phyloP scores from a whole-genome alignment of 148 eudicot genomes.

The Fagopyrum esculentum region DNA sequence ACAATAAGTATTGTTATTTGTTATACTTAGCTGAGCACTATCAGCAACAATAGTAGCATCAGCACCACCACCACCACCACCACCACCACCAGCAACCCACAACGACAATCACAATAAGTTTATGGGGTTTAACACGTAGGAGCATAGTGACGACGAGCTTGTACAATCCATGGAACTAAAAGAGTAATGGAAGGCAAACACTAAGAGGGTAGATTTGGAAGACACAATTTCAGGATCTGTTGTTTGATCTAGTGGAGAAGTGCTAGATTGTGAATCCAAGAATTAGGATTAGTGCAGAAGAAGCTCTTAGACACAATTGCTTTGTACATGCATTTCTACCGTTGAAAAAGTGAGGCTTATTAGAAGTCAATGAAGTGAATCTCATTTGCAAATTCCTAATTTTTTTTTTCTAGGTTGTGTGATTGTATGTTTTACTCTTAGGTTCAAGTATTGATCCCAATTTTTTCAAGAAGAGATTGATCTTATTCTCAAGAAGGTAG shows the following conservation, averaged over 20 bases:
- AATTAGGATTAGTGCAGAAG: conserved; percentile 71
- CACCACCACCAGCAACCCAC: too few species aligned
- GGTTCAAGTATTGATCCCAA: background rate
- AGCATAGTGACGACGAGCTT: conserved; percentile 44
- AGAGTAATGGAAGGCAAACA: conserved; percentile 62
- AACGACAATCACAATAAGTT: too few species aligned
- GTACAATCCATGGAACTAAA: conserved; percentile 38
- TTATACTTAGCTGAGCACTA: too few species aligned
- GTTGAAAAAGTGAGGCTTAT: background rate
- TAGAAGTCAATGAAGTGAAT: too few species aligned
- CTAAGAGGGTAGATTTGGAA: conserved; percentile 52
- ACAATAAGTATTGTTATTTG: background rate
- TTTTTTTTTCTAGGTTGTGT: too few species aligned
- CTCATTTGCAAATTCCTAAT: background rate
- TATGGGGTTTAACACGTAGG: conserved; percentile 28
- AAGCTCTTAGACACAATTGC: conserved; percentile 76
- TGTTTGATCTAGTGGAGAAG: conserved; percentile 79
- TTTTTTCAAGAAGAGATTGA: conserved; percentile 51
- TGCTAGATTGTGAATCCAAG: conserved; percentile 82
- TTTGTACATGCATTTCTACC: conserved; percentile 36
- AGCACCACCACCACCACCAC: too few species aligned
- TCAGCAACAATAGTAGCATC: too few species aligned
- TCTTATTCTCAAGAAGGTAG: conserved; percentile 65
- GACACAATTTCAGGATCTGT: conserved; percentile 48
- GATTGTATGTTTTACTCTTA: too few species aligned